phyloP scores from a whole-genome alignment of 331 rosid genomes.

The Pyracantha coccinea region DNA sequence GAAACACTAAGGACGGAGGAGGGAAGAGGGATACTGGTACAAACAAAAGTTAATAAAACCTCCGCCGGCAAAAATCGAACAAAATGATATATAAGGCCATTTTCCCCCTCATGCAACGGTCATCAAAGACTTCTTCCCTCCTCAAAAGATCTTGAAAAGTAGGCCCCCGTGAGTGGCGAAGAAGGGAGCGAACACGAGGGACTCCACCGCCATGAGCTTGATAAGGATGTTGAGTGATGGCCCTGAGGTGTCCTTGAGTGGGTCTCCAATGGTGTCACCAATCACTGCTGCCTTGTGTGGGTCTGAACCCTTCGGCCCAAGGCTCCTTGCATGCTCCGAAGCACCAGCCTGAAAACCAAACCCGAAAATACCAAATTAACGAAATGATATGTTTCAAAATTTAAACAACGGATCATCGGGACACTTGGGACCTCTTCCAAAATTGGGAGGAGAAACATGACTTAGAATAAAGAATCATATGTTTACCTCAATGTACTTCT shows the following conservation, averaged over 20 bases:
- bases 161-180: conserved; percentile 82
- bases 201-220: conserved; percentile 87
- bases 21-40: conserved; percentile 19
- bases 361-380: not conserved
- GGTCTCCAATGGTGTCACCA: conserved; percentile 85
- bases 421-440: too few relatives aligned
- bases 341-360: conserved; percentile 55
- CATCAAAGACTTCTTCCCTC: not conserved
- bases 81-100: not conserved
- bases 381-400: not conserved
- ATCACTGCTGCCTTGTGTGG: conserved; percentile 87
- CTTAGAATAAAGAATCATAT: not conserved
- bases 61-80: conserved; percentile 23
- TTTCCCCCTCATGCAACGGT: not conserved
- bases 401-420: too few relatives aligned
- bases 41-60: conserved; percentile 7
- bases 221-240: conserved; percentile 83
- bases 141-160: conserved; percentile 61
- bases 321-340: conserved; percentile 67
- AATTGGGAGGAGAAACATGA: too few relatives aligned
- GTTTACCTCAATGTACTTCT: conserved; percentile 65
- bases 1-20: conserved; percentile 12
- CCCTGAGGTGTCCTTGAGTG: conserved; percentile 78
- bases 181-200: conserved; percentile 82
- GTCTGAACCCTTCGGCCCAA: conserved; percentile 76